These are phyloP conservation scores for Flaveria trinervia DNA, from an alignment of 129 eudicot species.

Conservation along the genomic window DNA sequence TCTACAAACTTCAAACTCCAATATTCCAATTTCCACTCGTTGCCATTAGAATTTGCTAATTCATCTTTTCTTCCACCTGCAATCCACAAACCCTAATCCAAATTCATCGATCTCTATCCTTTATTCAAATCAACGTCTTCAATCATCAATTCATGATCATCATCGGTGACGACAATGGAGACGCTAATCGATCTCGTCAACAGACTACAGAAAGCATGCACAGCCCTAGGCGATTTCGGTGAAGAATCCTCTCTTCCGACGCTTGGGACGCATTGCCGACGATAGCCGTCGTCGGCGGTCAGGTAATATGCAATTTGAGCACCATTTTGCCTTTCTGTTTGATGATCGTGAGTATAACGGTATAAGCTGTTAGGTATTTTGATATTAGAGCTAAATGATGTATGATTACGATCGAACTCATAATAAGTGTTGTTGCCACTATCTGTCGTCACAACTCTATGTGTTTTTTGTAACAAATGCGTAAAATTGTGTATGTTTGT, in stretches of 20 bases:
- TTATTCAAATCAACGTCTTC: constrained; percentile 14
- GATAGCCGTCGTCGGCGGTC: constrained; percentile 71
- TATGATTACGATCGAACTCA: too few relatives aligned
- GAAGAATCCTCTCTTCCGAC: constrained; percentile 66
- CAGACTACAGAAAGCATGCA: constrained; percentile 86
- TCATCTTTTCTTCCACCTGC: background rate
- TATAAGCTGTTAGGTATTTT: background rate
- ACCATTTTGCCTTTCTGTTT: background rate
- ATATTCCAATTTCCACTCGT: constrained; percentile 13
- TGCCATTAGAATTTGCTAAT: constrained; percentile 21
- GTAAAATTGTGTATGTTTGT: background rate
- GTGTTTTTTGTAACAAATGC: background rate
- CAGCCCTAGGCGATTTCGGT: constrained; percentile 84
- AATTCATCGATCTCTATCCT: background rate
- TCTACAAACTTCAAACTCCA: constrained; percentile 14
- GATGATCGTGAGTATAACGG: background rate
- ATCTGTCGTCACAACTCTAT: background rate
- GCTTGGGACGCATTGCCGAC: constrained; percentile 71
- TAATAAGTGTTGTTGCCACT: background rate
- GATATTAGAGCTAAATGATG: background rate
- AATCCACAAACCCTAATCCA: constrained; percentile 6
- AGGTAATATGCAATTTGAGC: constrained; percentile 34
- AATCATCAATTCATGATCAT: constrained; percentile 24
- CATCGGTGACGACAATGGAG: constrained; percentile 48
- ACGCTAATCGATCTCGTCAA: constrained; percentile 65